Evolutionary conservation across 306 rosid species (phyloP).

Genomic region (Prosopis cineraria): DNA sequence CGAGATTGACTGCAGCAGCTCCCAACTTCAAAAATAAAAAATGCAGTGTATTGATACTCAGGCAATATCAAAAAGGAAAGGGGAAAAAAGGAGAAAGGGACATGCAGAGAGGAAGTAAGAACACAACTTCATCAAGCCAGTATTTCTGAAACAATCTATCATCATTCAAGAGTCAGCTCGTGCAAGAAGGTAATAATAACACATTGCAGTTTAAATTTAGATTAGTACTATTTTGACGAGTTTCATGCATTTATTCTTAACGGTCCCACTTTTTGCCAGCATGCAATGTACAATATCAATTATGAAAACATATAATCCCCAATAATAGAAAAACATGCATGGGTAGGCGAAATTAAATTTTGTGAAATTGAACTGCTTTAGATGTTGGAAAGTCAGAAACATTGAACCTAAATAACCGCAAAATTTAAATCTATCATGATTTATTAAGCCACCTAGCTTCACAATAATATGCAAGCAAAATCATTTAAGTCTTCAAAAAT

Average conservation of each 20-base stretch:
- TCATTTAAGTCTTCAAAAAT: neutral
- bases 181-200: neutral
- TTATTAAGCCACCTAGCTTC: neutral
- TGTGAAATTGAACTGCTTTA: neutral
- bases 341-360: neutral
- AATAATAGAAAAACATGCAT: slow-evolving; percentile 6
- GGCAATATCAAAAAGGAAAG: neutral
- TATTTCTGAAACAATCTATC: neutral
- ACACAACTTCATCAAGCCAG: neutral
- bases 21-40: slow-evolving; percentile 67
- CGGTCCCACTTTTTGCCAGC: neutral
- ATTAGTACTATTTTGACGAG: neutral
- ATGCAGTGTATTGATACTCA: slow-evolving; percentile 16
- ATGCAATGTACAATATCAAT: neutral
- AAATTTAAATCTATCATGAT: neutral
- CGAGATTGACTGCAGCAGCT: slow-evolving; percentile 96
- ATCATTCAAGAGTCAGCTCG: neutral
- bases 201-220: neutral
- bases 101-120: neutral
- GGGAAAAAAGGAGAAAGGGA: neutral
- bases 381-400: neutral
- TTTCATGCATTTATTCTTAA: slow-evolving; percentile 8
- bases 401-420: neutral
- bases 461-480: neutral
- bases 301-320: slow-evolving; percentile 4